Conservation (phyloP, 2,329 filamentous ascomycete species). For the Byssothecium circinans region DNA sequence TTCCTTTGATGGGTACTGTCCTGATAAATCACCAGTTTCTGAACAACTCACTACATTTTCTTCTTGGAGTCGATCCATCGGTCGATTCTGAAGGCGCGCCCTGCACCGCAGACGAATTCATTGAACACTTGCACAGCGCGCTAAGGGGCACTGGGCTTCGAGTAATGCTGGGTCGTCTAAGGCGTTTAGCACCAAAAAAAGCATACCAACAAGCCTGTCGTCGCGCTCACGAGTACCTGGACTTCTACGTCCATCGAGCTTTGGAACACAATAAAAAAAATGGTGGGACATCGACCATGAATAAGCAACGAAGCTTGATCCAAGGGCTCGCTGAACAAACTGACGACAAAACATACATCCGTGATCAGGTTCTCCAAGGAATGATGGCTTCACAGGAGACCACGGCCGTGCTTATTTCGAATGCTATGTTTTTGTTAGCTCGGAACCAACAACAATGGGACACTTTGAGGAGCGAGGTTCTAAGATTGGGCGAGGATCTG, state of each 20-base stretch:
- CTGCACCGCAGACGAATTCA: no score
- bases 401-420: slow-evolving; percentile 1
- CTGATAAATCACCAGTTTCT: slow-evolving; percentile 12
- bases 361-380: slow-evolving; percentile 9
- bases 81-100: no score
- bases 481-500: not conserved
- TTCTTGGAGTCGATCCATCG: no score
- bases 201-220: slow-evolving; percentile 7
- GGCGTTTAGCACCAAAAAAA: slow-evolving; percentile 7
- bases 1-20: not conserved
- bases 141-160: slow-evolving; percentile 13
- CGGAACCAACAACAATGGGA: not conserved
- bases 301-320: slow-evolving; percentile 11
- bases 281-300: not conserved
- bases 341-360: slow-evolving; percentile 5
- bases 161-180: slow-evolving; percentile 8
- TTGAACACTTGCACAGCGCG: slow-evolving; percentile 11
- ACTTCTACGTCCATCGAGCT: slow-evolving; percentile 11
- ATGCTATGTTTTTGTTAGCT: slow-evolving; percentile 14
- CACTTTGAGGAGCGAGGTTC: not conserved
- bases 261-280: slow-evolving; percentile 6
- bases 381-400: slow-evolving; percentile 12
- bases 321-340: slow-evolving; percentile 10
- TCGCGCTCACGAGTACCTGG: slow-evolving; percentile 8
- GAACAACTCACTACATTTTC: no score